Conservation (phyloP, 805 yeast species). For the Starmera quercuum region DNA sequence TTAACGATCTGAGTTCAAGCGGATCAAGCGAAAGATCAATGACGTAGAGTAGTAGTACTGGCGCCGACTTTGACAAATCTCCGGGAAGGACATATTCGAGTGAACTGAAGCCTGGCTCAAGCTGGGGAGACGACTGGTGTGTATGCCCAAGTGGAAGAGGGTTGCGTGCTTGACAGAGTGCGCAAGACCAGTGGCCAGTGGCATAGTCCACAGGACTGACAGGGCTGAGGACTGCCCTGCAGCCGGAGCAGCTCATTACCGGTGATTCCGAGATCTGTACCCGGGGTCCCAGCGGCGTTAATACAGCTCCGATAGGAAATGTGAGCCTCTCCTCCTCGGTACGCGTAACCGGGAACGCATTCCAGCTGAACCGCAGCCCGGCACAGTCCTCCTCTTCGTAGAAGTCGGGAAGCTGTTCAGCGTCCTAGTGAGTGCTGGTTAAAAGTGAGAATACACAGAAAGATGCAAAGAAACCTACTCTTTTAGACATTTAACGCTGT, state of each 20-base stretch:
- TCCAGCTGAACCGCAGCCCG: constrained; percentile 71
- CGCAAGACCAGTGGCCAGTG: constrained; percentile 75
- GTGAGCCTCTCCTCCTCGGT: constrained; percentile 83
- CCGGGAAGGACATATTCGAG: constrained; percentile 67
- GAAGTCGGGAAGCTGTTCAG: too few species aligned
- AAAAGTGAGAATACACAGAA: too few species aligned
- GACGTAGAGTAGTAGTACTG: constrained; percentile 76
- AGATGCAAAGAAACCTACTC: too few species aligned
- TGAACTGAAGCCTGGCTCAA: constrained; percentile 56
- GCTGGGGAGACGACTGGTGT: too few species aligned
- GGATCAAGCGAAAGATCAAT: constrained; percentile 82
- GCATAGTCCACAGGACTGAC: constrained; percentile 70
- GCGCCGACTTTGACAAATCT: constrained; percentile 45
- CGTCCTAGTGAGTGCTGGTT: too few species aligned
- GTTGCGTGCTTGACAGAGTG: constrained; percentile 68
- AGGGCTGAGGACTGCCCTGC: constrained; percentile 80
- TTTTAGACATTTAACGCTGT: too few species aligned
- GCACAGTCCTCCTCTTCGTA: constrained; percentile 58
- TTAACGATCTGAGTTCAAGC: constrained; percentile 71
- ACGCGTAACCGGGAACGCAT: constrained; percentile 80
- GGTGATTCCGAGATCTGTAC: constrained; percentile 73
- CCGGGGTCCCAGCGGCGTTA: constrained; percentile 77
- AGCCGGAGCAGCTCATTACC: constrained; percentile 70
- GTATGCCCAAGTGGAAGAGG: constrained; percentile 62
- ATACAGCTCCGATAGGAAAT: constrained; percentile 85